Evolutionary conservation across 2,329 filamentous ascomycete genomes (phyloP).

Genomic region (Rhynchosporium graminicola): DNA sequence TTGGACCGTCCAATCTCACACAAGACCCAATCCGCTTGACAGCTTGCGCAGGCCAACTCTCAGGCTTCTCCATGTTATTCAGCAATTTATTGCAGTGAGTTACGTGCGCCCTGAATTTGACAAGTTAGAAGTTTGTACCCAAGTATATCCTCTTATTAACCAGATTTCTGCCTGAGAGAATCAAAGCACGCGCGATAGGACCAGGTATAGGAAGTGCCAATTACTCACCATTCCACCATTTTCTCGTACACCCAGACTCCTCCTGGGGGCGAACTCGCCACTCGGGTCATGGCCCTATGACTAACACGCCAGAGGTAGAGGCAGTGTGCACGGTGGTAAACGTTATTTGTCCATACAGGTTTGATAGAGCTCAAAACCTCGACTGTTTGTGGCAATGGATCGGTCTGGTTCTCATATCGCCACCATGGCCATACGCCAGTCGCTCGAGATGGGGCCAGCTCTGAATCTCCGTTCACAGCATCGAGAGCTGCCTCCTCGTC

Average conservation of each 20-base stretch:
- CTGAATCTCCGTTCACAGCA: slow-evolving; percentile 3
- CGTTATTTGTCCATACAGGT: not conserved
- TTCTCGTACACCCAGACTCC: slow-evolving; percentile 1
- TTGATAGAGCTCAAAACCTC: slow-evolving; percentile 3
- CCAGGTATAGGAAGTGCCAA: not conserved
- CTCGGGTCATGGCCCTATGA: not conserved
- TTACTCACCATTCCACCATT: not conserved
- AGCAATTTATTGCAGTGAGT: slow-evolving; percentile 4
- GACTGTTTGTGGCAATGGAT: slow-evolving; percentile 9
- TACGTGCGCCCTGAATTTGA: not conserved
- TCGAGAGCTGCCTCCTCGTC: slow-evolving; percentile 1
- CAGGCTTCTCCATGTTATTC: not conserved
- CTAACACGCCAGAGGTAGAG: slow-evolving; percentile 9
- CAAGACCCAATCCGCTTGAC: not conserved
- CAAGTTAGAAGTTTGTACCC: not conserved
- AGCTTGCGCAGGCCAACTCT: not conserved
- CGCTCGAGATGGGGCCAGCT: slow-evolving; percentile 9
- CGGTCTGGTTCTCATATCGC: slow-evolving; percentile 10
- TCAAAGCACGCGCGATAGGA: not conserved
- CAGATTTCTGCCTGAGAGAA: not conserved
- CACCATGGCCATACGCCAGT: slow-evolving; percentile 15
- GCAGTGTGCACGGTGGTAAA: slow-evolving; percentile 14
- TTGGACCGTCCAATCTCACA: slow-evolving; percentile 13
- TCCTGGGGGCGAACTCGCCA: not conserved
- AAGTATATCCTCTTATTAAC: not conserved